Percentiles rank a stretch among this genome's conserved stretches.
Evolutionary conservation across 2,329 filamentous ascomycete genomes (phyloP).

Genomic region (Amylocarpus encephaloides): DNA sequence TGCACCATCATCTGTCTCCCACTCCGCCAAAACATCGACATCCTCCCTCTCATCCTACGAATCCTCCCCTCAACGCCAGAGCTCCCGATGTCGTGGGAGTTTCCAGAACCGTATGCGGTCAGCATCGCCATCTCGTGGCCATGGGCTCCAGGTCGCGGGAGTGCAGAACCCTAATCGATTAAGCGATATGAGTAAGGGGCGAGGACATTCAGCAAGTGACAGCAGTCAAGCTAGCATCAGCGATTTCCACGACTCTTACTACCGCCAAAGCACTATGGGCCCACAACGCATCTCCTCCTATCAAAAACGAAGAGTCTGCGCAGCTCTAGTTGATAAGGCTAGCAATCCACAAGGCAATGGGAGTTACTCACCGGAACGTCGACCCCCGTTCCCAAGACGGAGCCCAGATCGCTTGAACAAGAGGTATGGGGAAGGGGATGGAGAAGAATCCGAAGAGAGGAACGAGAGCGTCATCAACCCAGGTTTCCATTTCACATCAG

Average conservation of each 20-base stretch:
- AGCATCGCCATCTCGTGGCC: background rate
- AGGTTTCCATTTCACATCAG: background rate
- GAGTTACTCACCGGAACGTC: background rate
- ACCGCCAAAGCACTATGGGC: slow-evolving; percentile 10
- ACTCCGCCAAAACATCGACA: slow-evolving; percentile 8
- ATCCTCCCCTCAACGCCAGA: background rate
- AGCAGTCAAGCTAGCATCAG: slow-evolving; percentile 13
- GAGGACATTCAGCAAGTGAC: slow-evolving; percentile 9
- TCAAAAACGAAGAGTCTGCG: background rate
- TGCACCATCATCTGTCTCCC: background rate
- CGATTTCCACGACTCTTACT: slow-evolving; percentile 25
- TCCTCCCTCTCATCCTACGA: slow-evolving; percentile 8
- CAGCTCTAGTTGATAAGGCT: background rate
- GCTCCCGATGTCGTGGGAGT: background rate
- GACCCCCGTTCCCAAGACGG: background rate
- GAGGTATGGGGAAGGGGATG: background rate
- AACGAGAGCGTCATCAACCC: background rate
- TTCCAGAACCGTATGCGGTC: background rate
- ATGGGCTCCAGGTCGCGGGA: background rate
- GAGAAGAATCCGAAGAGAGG: background rate
- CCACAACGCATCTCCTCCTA: slow-evolving; percentile 1
- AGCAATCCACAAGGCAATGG: background rate
- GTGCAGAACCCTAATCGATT: background rate
- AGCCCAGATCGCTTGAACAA: background rate
- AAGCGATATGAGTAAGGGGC: background rate